Base-by-base conservation (phyloP, 2,329 filamentous ascomycete genomes). In the Sporothrix pseudoabietina region DNA sequence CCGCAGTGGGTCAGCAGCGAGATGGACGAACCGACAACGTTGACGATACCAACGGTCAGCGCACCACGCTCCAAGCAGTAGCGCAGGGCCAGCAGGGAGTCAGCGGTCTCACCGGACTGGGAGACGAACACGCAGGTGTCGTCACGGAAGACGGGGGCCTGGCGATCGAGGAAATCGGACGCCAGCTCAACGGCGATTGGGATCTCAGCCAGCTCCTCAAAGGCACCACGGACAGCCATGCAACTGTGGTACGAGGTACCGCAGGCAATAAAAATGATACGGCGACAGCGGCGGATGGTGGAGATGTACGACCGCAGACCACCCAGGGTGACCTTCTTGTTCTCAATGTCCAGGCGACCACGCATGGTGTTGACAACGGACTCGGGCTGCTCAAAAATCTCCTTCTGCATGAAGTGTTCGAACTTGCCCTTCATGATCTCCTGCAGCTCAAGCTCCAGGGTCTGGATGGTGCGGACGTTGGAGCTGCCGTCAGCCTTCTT, bases 371-470 rank as follows among this genome's bases (percentile, higher is more conserved):
- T 99, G 86, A 99, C 91, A 75, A 99, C 94, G 16, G 96, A 99
- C 85, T 99, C 96, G 80, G 96, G 96, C 87, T 99, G 96, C 88
- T 99, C 96, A 83, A 99, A 99, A 80, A 99, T 99, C 84, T 99
- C 96, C 90, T 99, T 99, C 84, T 99, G 96, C 96, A 99, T 99
- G 88, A 98, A 99, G 87, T 99, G 96, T 83, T 99, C 96, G 84
- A 98, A 99, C 82, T 96, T 97, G 84, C 96, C 96, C 91, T 99
- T 99, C 96, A 99, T 99, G 85, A 99, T 99, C 87, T 99, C 94
- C 87, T 99, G 96, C 77, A 99, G 91, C 87, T 99, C 94, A 69
- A 99, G 92, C 87, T 99, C 96, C 73, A 99, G 90, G 72, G 96
- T 99, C 88, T 99, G 96, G 82, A 99, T 99, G 79, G 93, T 94